Evolutionary conservation across 78 protist genomes (phyloP).

Genomic region (Dictyostelium citrinum): DNA sequence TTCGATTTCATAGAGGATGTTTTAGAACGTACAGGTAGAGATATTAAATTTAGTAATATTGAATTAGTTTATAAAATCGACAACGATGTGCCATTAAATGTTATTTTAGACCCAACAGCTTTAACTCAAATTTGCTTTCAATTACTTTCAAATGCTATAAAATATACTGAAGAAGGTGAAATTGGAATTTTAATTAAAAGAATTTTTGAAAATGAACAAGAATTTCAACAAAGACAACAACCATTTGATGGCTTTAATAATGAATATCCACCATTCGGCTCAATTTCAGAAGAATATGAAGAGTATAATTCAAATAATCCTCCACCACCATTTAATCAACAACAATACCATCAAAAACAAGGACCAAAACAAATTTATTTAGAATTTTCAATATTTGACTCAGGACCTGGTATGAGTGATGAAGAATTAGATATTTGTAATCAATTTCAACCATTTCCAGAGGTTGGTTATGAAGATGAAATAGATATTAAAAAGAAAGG

Average conservation of each 20-base stretch:
- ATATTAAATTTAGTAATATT: slow-evolving; percentile 16
- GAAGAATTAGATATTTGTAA: slow-evolving; percentile 18
- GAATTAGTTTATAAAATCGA: slow-evolving; percentile 43
- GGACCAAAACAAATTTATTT: background rate
- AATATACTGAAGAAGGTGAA: slow-evolving; percentile 54
- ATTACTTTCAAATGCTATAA: slow-evolving; percentile 43
- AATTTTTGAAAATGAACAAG: background rate
- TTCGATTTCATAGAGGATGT: slow-evolving; percentile 28
- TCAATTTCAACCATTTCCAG: slow-evolving; percentile 62
- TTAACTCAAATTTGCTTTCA: slow-evolving; percentile 51
- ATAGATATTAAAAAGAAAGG: background rate
- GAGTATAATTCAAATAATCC: background rate
- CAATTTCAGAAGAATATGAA: background rate
- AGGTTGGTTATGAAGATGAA: background rate
- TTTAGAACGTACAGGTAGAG: slow-evolving; percentile 21
- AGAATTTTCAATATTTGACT: slow-evolving; percentile 56
- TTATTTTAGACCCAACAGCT: slow-evolving; percentile 49
- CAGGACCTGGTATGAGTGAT: slow-evolving; percentile 42
- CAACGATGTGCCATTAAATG: slow-evolving; percentile 36
- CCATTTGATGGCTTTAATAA: background rate
- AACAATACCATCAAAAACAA: background rate
- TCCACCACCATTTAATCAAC: background rate
- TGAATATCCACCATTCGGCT: background rate
- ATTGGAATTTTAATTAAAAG: slow-evolving; percentile 31
- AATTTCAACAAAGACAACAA: background rate